Conservation (phyloP, 257 asterid species). For the Verbascum thapsus region DNA sequence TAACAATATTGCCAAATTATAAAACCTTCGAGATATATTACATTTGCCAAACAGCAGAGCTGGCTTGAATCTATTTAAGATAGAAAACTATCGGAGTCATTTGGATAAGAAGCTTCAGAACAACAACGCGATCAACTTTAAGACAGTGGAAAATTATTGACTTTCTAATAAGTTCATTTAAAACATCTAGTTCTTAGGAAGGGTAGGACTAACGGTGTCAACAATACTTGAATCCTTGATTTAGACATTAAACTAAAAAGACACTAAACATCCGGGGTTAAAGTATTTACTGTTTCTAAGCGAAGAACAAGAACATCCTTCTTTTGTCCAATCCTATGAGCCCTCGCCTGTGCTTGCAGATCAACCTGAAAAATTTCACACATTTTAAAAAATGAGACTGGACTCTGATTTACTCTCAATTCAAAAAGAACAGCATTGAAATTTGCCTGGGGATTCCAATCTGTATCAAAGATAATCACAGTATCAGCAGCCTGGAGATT, state of each 20-base stretch:
- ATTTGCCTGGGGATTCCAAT: slow-evolving; percentile 98
- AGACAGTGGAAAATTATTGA: not conserved
- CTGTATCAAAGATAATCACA: slow-evolving; percentile 96
- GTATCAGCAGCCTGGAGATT: slow-evolving; percentile 99
- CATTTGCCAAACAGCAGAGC: not conserved
- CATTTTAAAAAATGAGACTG: slow-evolving; percentile 20
- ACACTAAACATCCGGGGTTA: slow-evolving; percentile 23
- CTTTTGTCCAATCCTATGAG: slow-evolving; percentile 99
- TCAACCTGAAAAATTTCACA: slow-evolving; percentile 72
- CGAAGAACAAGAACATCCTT: slow-evolving; percentile 98
- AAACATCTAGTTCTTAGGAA: too few relatives aligned
- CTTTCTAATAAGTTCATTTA: not conserved
- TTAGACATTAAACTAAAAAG: slow-evolving; percentile 18
- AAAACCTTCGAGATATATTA: not conserved
- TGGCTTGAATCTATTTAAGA: slow-evolving; percentile 3
- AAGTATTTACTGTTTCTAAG: slow-evolving; percentile 76
- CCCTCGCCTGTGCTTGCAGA: slow-evolving; percentile 99
- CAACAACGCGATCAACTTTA: not conserved
- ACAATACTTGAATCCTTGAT: too few relatives aligned
- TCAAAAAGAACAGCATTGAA: slow-evolving; percentile 24
- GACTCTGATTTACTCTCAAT: slow-evolving; percentile 12
- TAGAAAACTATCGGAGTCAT: slow-evolving; percentile 10
- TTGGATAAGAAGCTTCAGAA: slow-evolving; percentile 8
- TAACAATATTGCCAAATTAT: not conserved
- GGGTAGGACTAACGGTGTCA: too few relatives aligned